These are phyloP conservation scores for Aureobasidium sp. DNA, from an alignment of 2,329 filamentous ascomycete genomes.

Conservation along the genomic window DNA sequence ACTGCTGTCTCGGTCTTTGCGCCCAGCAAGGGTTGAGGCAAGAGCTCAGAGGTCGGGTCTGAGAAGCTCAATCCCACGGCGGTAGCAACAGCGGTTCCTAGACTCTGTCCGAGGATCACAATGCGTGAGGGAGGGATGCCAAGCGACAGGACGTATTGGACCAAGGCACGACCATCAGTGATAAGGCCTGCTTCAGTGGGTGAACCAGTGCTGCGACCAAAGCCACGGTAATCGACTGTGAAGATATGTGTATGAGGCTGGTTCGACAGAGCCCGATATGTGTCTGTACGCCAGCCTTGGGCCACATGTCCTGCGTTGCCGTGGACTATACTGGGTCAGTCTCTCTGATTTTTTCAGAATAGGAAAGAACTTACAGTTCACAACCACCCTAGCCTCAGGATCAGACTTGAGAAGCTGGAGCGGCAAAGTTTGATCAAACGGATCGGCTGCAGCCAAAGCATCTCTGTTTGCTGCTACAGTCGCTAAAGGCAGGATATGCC, in stretches of 20 bases:
- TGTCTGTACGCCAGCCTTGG: slow-evolving; percentile 65
- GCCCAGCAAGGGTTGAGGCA: background rate
- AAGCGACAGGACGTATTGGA: slow-evolving; percentile 63
- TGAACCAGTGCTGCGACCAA: slow-evolving; percentile 68
- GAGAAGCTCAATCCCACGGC: slow-evolving; percentile 64
- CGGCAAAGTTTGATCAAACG: slow-evolving; percentile 28
- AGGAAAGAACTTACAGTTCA: slow-evolving; percentile 39
- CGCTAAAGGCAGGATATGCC: slow-evolving; percentile 79
- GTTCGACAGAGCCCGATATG: slow-evolving; percentile 68
- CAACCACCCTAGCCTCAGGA: slow-evolving; percentile 43
- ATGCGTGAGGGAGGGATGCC: slow-evolving; percentile 62
- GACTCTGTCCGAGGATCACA: slow-evolving; percentile 73
- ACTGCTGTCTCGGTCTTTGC: slow-evolving; percentile 32
- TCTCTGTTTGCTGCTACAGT: slow-evolving; percentile 64
- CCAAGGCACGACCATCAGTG: slow-evolving; percentile 62
- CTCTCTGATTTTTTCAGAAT: too few relatives aligned
- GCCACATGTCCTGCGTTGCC: slow-evolving; percentile 82
- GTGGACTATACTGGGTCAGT: slow-evolving; percentile 17
- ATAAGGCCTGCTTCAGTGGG: slow-evolving; percentile 77
- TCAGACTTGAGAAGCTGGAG: slow-evolving; percentile 43
- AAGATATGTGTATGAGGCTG: slow-evolving; percentile 70
- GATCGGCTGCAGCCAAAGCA: slow-evolving; percentile 46
- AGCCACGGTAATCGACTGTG: slow-evolving; percentile 87
- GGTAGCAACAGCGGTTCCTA: slow-evolving; percentile 76
- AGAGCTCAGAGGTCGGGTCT: slow-evolving; percentile 16